Conservation (phyloP, 2,329 filamentous ascomycete species). For the Stachybotrys echinatus region DNA sequence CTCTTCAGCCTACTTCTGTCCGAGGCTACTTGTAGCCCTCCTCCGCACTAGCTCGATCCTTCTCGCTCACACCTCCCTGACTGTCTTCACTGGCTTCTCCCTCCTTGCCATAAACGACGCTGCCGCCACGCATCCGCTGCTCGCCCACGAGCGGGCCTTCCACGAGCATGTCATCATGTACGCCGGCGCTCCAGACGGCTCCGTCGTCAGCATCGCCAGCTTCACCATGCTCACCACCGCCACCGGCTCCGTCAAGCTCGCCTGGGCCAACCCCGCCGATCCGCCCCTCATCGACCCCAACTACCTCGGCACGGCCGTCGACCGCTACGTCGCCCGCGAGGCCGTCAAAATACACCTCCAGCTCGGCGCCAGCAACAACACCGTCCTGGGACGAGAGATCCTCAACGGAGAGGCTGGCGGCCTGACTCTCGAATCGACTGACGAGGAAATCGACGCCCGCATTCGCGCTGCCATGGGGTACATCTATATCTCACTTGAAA, state of each 20-base stretch:
- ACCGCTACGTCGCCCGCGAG: conserved; percentile 21
- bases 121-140: not conserved
- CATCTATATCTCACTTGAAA: not conserved
- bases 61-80: too few species aligned
- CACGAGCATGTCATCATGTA: conserved; percentile 14
- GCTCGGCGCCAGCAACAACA: conserved; percentile 11
- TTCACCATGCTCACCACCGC: conserved; percentile 19
- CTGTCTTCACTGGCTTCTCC: too few species aligned
- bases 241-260: conserved; percentile 18
- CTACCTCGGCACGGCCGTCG: conserved; percentile 20
- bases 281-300: conserved; percentile 21
- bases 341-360: conserved; percentile 15
- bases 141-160: conserved; percentile 8
- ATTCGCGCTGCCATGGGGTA: conserved; percentile 9
- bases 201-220: conserved; percentile 12
- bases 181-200: conserved; percentile 12
- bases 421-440: conserved; percentile 13
- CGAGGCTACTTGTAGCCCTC: too few species aligned
- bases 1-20: too few species aligned
- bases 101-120: too few species aligned
- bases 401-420: conserved; percentile 14
- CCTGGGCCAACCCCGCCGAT: conserved; percentile 11
- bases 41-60: too few species aligned
- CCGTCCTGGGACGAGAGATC: conserved; percentile 12
- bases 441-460: conserved; percentile 21